Evolutionary conservation across 257 asterid genomes (phyloP).

Genomic region (Scutellaria barbata): DNA sequence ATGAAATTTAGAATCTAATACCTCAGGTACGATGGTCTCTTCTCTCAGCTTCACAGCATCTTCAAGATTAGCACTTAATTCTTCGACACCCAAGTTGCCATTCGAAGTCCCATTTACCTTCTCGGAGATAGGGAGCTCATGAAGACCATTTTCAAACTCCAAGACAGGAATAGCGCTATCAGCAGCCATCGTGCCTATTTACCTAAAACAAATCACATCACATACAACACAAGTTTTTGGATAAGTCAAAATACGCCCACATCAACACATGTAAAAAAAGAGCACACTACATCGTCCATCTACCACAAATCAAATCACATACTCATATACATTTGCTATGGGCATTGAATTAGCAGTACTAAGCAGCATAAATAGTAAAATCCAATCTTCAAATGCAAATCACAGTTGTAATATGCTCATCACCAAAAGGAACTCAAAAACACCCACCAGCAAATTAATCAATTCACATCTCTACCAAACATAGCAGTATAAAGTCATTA

Average conservation of each 20-base stretch:
- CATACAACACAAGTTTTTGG: slow-evolving; percentile 14
- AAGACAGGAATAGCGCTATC: slow-evolving; percentile 35
- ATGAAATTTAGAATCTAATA: slow-evolving; percentile 16
- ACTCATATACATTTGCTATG: background rate
- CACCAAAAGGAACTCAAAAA: slow-evolving; percentile 13
- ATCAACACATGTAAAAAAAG: background rate
- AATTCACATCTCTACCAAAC: slow-evolving; percentile 34
- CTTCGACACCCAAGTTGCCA: slow-evolving; percentile 37
- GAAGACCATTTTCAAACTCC: slow-evolving; percentile 46
- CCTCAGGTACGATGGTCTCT: slow-evolving; percentile 34
- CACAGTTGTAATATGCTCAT: background rate
- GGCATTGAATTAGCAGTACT: background rate
- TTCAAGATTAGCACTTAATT: slow-evolving; percentile 42
- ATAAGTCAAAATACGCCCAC: slow-evolving; percentile 16
- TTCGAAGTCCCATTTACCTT: slow-evolving; percentile 41
- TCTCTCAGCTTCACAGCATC: slow-evolving; percentile 43
- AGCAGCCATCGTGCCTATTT: slow-evolving; percentile 47
- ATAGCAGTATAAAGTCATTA: slow-evolving; percentile 26
- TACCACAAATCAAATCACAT: background rate
- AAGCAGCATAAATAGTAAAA: slow-evolving; percentile 20
- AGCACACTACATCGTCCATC: background rate
- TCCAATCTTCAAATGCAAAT: slow-evolving; percentile 17
- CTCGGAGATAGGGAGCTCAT: slow-evolving; percentile 39
- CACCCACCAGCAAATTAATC: slow-evolving; percentile 9
- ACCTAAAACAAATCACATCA: slow-evolving; percentile 32